Evolutionary conservation across 352 stramenopile species (phyloP).

Genomic region (Globisporangium middletonii): DNA sequence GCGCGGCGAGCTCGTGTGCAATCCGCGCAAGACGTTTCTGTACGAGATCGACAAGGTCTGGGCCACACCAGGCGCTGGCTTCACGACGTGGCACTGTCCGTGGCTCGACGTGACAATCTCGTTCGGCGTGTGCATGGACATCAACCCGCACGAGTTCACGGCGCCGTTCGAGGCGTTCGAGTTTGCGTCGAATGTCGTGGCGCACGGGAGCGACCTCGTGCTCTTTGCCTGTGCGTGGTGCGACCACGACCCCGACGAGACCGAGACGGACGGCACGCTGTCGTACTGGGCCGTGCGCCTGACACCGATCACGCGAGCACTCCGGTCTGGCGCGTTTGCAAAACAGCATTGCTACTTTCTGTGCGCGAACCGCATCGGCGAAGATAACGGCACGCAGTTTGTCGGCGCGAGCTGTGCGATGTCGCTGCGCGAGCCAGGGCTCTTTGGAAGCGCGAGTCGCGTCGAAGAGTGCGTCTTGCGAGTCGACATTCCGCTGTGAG

Average conservation of each 20-base stretch:
- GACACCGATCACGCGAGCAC: slow-evolving; percentile 41
- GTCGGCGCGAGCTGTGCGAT: slow-evolving; percentile 72
- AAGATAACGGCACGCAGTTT: slow-evolving; percentile 77
- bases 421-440: slow-evolving; percentile 46
- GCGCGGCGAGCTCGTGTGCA: slow-evolving; percentile 56
- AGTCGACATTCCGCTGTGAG: slow-evolving; percentile 31
- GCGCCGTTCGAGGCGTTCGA: slow-evolving; percentile 63
- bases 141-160: slow-evolving; percentile 81
- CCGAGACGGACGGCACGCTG: slow-evolving; percentile 38
- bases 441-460: slow-evolving; percentile 44
- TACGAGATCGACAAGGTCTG: slow-evolving; percentile 84
- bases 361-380: slow-evolving; percentile 72
- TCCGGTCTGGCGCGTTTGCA: slow-evolving; percentile 25
- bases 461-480: slow-evolving; percentile 52
- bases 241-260: slow-evolving; percentile 57
- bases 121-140: slow-evolving; percentile 89
- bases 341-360: slow-evolving; percentile 67
- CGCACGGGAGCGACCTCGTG: slow-evolving; percentile 55
- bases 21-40: slow-evolving; percentile 76
- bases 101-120: slow-evolving; percentile 75
- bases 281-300: slow-evolving; percentile 74
- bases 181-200: slow-evolving; percentile 51
- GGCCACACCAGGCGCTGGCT: slow-evolving; percentile 57
- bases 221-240: slow-evolving; percentile 83
- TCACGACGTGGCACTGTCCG: slow-evolving; percentile 64